phyloP scores from a whole-genome alignment of 1,284 basidiomycete species.

The Neolentinus lepideus region DNA sequence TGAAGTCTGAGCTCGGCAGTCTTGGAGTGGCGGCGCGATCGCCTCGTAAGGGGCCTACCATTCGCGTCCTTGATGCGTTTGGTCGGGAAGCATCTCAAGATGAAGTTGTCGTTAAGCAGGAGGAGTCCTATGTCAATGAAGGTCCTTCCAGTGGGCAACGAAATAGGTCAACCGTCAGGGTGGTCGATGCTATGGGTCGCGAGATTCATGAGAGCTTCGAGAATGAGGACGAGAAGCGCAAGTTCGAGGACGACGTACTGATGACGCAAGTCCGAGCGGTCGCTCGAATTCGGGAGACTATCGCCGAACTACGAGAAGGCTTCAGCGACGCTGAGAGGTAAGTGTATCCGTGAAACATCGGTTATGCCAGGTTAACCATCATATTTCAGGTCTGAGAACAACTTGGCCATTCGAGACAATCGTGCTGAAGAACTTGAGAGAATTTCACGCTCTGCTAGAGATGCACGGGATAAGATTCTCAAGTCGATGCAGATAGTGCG shows the following conservation, averaged over 20 bases:
- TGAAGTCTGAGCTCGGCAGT: slow-evolving; percentile 14
- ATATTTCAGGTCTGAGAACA: slow-evolving; percentile 25
- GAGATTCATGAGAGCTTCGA: slow-evolving; percentile 37
- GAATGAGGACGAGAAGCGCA: slow-evolving; percentile 16
- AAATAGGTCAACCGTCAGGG: slow-evolving; percentile 38
- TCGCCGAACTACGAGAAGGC: slow-evolving; percentile 46
- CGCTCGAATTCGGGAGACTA: slow-evolving; percentile 44
- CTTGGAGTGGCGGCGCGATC: slow-evolving; percentile 18
- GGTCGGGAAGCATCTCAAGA: slow-evolving; percentile 31
- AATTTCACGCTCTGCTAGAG: slow-evolving; percentile 44
- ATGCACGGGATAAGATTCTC: slow-evolving; percentile 36
- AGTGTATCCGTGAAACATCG: slow-evolving; percentile 7
- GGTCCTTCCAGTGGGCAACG: slow-evolving; percentile 22
- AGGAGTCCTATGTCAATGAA: slow-evolving; percentile 10
- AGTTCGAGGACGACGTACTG: slow-evolving; percentile 21
- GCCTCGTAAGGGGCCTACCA: slow-evolving; percentile 35
- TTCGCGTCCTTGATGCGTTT: slow-evolving; percentile 56
- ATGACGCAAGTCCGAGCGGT: slow-evolving; percentile 45
- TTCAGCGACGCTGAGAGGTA: slow-evolving; percentile 52
- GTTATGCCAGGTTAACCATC: slow-evolving; percentile 7
- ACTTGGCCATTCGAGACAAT: slow-evolving; percentile 27
- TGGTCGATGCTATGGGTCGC: slow-evolving; percentile 64
- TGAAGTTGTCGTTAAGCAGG: slow-evolving; percentile 9
- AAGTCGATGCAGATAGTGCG: slow-evolving; percentile 32
- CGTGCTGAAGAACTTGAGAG: slow-evolving; percentile 46